Evolutionary conservation across 73 alveolate genomes (phyloP), one percentile per base, ranked within the genome.

Genomic region (Paramecium pentaurelia): DNA sequence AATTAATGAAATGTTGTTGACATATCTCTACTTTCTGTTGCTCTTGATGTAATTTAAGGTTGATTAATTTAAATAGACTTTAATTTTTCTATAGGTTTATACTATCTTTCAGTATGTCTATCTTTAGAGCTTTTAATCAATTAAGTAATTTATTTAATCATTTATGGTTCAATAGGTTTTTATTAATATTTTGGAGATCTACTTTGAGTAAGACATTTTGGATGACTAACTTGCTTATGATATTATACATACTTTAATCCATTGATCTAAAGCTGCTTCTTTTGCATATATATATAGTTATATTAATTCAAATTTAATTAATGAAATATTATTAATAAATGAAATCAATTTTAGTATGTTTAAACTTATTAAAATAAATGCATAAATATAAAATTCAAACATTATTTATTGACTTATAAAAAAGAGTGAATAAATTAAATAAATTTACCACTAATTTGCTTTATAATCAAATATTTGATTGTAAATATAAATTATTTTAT

Each of bases 161-260:
- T 42, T 5, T 36, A 38, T 30, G 88, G 58, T 80, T 44, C 45
- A 49, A 42, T 80, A 20, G 60, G 60, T 73, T 34, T 73, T 30
- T 7, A 58, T 25, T 49, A 14, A 22, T 45, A 27, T 47, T 80
- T 80, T 32, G 91, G 91, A 42, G 91, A 80, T 80, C 91, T 80
- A 25, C 42, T 80, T 80, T 80, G 54, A 27, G 91, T 80, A 32
- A 80, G 91, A 80, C 91, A 80, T 64, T 80, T 80, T n/a, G 88
- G 84, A 64, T 64, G 84, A 64, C 84, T 64, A 64, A 64, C 84
- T 64, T 64, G 70, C 70, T 64, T 6, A 64, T 64, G 27, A 64
- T 28, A 14, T 32, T 34, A 32, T 64, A 64, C 42, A 12, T 64
- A 64, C 84, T 64, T 64, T 3, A 64, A 14, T 64, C 51, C 42